These are phyloP conservation scores for Lichtheimia ramosa DNA, from an alignment of 371 early-diverging fungal genomes.

Conservation along the genomic window DNA sequence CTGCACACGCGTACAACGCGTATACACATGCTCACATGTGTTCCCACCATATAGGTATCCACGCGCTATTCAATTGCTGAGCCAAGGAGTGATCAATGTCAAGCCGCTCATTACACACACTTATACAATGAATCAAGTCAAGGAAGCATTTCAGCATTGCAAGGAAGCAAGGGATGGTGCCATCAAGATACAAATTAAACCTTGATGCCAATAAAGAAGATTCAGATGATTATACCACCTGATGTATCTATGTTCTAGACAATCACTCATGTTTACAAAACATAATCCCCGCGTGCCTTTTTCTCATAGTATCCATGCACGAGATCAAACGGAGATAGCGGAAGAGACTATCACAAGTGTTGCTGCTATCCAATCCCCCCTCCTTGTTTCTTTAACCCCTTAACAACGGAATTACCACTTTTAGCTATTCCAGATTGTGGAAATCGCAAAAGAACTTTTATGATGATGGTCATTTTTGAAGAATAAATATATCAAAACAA, in stretches of 20 bases:
- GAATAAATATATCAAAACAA: neutral
- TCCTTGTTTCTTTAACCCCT: too few species aligned
- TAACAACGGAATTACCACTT: too few species aligned
- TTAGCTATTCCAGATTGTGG: too few species aligned
- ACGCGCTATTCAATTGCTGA: conserved; percentile 44
- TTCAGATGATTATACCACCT: neutral
- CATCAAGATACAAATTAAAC: conserved; percentile 46
- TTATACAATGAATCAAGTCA: conserved; percentile 37
- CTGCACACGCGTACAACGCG: neutral
- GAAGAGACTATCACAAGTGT: too few species aligned
- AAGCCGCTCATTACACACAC: conserved; percentile 47
- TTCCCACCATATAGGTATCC: conserved; percentile 37
- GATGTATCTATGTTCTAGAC: neutral
- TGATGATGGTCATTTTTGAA: neutral
- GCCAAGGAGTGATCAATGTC: conserved; percentile 40
- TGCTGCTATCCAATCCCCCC: too few species aligned
- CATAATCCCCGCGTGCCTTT: too few species aligned
- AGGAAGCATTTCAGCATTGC: conserved; percentile 47
- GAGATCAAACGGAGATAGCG: too few species aligned
- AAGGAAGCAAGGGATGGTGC: conserved; percentile 38
- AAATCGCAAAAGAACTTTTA: neutral
- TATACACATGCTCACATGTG: too few species aligned
- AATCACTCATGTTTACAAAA: too few species aligned
- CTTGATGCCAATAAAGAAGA: neutral
- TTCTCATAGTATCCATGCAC: too few species aligned